Evolutionary conservation across 139 green algal species (phyloP).

Genomic region (Picochlorum sp.): DNA sequence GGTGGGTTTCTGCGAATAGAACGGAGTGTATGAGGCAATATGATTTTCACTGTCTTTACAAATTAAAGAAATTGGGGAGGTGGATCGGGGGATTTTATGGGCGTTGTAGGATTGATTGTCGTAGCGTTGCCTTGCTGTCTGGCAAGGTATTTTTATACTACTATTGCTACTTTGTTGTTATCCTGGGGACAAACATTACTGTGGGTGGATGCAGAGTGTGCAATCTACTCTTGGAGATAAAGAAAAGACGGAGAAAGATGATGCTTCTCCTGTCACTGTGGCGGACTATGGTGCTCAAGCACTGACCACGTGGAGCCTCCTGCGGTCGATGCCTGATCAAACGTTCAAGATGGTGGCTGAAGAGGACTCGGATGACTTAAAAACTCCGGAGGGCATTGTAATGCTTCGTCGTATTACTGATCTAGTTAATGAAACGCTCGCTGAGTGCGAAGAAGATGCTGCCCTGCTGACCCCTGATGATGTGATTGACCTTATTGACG

Average conservation of each 20-base stretch:
- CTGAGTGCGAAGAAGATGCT: neutral
- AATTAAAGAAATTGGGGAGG: no score
- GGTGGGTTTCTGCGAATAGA: no score
- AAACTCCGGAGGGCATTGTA: constrained; percentile 23
- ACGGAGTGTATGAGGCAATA: no score
- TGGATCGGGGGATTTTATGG: no score
- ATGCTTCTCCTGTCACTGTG: constrained; percentile 86
- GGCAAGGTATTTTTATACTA: neutral
- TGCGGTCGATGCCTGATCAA: constrained; percentile 24
- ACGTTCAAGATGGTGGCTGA: constrained; percentile 82
- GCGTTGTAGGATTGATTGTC: no score
- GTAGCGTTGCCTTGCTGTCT: neutral
- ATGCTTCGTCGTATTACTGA: constrained; percentile 76
- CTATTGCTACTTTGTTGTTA: neutral
- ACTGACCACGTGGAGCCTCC: constrained; percentile 76
- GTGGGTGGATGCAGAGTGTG: constrained; percentile 54
- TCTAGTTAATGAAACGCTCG: constrained; percentile 68
- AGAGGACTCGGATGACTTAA: constrained; percentile 68
- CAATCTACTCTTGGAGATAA: constrained; percentile 44
- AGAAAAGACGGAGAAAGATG: constrained; percentile 68
- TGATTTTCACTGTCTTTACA: no score
- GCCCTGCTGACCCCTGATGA: constrained; percentile 5
- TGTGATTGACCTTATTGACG: constrained; percentile 60
- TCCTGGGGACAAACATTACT: neutral
- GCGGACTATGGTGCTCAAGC: constrained; percentile 91